Conservation (phyloP, 2,329 filamentous ascomycete genomes). For the Cladosporium sp. region DNA sequence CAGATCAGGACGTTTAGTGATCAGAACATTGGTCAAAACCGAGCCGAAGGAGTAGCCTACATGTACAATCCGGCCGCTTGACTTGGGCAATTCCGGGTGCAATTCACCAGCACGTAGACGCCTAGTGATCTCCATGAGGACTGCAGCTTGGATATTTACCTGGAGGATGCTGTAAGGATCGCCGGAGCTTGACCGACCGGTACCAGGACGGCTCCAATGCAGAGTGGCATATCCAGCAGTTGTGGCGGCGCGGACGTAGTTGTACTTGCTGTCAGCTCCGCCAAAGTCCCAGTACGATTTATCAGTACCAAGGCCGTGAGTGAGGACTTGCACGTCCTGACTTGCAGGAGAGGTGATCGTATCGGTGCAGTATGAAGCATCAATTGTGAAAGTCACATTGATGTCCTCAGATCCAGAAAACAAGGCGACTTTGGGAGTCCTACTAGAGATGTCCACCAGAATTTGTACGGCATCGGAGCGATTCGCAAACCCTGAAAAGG, state of each 20-base stretch:
- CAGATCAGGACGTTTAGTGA: constrained; percentile 11
- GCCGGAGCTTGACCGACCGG: constrained; percentile 14
- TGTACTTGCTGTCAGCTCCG: constrained; percentile 17
- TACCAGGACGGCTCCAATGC: constrained; percentile 19
- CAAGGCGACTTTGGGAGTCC: constrained; percentile 10
- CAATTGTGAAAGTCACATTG: constrained; percentile 16
- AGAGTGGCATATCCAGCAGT: constrained; percentile 18
- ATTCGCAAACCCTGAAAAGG: constrained; percentile 15
- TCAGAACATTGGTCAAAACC: constrained; percentile 13
- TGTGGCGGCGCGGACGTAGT: constrained; percentile 17
- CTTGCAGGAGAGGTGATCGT: neutral
- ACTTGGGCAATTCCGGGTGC: neutral
- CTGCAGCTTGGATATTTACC: constrained; percentile 14
- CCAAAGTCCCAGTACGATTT: constrained; percentile 19
- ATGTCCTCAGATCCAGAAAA: constrained; percentile 11
- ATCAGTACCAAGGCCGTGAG: constrained; percentile 22
- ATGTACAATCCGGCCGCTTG: constrained; percentile 17
- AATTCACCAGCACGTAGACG: constrained; percentile 15
- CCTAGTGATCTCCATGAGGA: constrained; percentile 16
- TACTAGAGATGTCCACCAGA: constrained; percentile 10
- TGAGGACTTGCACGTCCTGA: constrained; percentile 17
- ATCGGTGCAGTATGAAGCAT: constrained; percentile 18
- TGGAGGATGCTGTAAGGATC: constrained; percentile 19
- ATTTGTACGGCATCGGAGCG: constrained; percentile 17
- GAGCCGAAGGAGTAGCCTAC: constrained; percentile 21